phyloP scores from a whole-genome alignment of 192 early-diverging fungal genomes.

The Coemansia aciculifera region DNA sequence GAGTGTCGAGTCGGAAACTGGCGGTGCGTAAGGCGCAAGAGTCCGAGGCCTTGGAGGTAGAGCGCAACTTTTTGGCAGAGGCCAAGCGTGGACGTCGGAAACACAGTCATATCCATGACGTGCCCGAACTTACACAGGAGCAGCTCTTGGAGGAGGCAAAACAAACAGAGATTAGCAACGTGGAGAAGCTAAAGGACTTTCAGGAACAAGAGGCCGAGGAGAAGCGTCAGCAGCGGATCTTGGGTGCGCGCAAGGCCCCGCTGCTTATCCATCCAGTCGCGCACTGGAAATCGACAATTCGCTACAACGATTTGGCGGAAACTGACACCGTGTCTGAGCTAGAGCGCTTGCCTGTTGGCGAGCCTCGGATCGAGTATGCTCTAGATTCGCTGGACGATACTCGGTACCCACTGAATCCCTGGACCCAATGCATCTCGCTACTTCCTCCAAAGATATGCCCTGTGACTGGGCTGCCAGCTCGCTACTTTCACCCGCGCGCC shows the following conservation, averaged over 20 bases:
- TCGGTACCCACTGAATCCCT: slow-evolving; percentile 38
- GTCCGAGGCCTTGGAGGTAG: slow-evolving; percentile 25
- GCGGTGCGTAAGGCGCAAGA: slow-evolving; percentile 50
- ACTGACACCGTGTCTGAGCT: background rate
- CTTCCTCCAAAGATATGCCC: slow-evolving; percentile 36
- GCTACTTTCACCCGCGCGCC: slow-evolving; percentile 46
- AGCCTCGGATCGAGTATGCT: slow-evolving; percentile 15
- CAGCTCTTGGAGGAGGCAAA: slow-evolving; percentile 51
- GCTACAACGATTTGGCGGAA: background rate
- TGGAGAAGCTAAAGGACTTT: slow-evolving; percentile 33
- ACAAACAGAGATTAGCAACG: slow-evolving; percentile 41
- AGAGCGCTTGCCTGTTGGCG: background rate
- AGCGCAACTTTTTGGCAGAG: slow-evolving; percentile 32
- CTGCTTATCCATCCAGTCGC: slow-evolving; percentile 43
- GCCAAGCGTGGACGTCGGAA: slow-evolving; percentile 27
- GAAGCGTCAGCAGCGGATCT: slow-evolving; percentile 24
- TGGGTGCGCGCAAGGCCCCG: slow-evolving; percentile 28
- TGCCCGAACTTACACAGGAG: slow-evolving; percentile 37
- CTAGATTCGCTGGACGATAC: slow-evolving; percentile 30
- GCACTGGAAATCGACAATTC: slow-evolving; percentile 32
- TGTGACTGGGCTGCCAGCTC: slow-evolving; percentile 42
- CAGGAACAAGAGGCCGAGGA: slow-evolving; percentile 47
- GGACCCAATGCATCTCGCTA: slow-evolving; percentile 12
- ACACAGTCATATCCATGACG: background rate
- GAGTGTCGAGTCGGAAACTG: slow-evolving; percentile 38